These are phyloP conservation scores for Saccharomyces hybrid DNA, from an alignment of 1,139 yeast species.

Conservation along the genomic window DNA sequence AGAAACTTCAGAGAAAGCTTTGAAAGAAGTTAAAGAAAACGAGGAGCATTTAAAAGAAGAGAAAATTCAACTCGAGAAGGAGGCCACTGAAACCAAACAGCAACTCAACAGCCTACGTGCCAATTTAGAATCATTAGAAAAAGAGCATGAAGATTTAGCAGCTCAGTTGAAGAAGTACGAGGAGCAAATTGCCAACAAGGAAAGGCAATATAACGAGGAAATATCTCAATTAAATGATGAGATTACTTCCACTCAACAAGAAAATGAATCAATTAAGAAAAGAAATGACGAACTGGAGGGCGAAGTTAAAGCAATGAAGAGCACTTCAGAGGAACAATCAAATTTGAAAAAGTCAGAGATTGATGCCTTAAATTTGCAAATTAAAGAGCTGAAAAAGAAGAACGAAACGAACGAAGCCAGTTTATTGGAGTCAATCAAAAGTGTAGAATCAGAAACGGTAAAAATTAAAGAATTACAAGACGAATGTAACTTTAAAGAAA, in stretches of 20 bases:
- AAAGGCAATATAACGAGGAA: neutral
- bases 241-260: neutral
- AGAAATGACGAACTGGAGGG: neutral
- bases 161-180: neutral
- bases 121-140: neutral
- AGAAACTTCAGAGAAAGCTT: conserved; percentile 7
- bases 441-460: conserved; percentile 1
- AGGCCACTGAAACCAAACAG: neutral
- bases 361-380: neutral
- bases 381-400: conserved; percentile 6
- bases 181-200: neutral
- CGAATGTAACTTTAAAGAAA: conserved; percentile 5
- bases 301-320: neutral
- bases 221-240: neutral
- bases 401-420: conserved; percentile 2
- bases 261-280: neutral
- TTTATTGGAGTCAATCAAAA: neutral
- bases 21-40: conserved; percentile 3
- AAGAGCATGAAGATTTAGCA: neutral
- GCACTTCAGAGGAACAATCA: conserved; percentile 1
- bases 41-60: conserved; percentile 3
- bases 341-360: neutral
- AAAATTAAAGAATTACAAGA: neutral
- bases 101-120: neutral
- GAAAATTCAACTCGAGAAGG: neutral